Evolutionary conservation across 192 early-diverging fungal species (phyloP), one percentile per base, ranked within the genome.

Genomic region (Coemansia erecta): DNA sequence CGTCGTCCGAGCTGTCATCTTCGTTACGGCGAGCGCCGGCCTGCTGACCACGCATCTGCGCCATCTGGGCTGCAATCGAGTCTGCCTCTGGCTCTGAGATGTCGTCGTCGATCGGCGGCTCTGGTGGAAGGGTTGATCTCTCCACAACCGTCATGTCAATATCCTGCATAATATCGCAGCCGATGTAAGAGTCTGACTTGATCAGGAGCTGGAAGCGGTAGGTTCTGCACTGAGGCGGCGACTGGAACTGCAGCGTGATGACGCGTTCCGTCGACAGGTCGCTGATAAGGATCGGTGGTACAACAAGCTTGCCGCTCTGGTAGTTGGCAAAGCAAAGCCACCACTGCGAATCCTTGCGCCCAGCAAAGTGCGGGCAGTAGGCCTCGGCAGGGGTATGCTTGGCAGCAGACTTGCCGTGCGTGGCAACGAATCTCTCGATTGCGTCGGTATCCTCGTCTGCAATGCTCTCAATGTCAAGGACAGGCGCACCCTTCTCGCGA

Each of bases 11-110:
- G 57, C 70, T 80, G 50, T 79, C 77, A 46, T 79, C 66, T 39
- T 56, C 64, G 12, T 50, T 60, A 18, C 70, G 73, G 31, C 69
- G 72, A 46, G 62, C 58, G 39, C 72, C 73, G 14, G 65, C 57
- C 43, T 80, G 82, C 77, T 92, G 89, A 68, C 87, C 88, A 31
- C 88, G 85, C 84, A 94, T 85, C 80, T 90, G 69, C 37, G 90
- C 87, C 93, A 98, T 94, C 80, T 96, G 94, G 8, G 93, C 95
- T 21, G 94, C 94, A 66, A 98, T 88, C 33, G 90, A 89, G 73
- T 97, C 93, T 51, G 95, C 94, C 52, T 95, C 97, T 31, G 95
- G 94, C 63, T 98, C 97, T 15, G 92, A 94, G 54, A 98, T 98
- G 53, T 94, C 90, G 65, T 97, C 95, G 39, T 95, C 93, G 6